Evolutionary conservation across 1,139 yeast genomes (phyloP), one percentile per base, ranked within the genome.

Genomic region (Hyphopichia fennica): DNA sequence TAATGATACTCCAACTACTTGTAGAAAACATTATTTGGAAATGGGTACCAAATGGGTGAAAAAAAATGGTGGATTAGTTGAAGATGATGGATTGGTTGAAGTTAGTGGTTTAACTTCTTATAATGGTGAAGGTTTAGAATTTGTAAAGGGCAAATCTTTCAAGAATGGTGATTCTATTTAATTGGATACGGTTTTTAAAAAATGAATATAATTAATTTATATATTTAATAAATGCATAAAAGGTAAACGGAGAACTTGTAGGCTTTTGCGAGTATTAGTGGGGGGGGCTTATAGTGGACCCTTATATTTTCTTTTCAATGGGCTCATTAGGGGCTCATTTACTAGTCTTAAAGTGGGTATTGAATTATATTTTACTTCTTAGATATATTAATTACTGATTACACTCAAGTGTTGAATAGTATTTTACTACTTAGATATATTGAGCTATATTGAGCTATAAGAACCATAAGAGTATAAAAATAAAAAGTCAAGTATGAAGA

Each of bases 1-100:
- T 19, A 82, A 81, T 54, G 98, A 93, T 62, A 84, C 89, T 38
- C 96, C 98, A 31, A 84, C 82, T 48, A 83, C 96, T 2, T 88
- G 96, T 50, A 79, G 85, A 48, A 64, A 58, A 13, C 85, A 87
- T 52, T 80, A 81, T 51, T 70, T 93, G 52, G 64, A 65, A 33
- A 77, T 91, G 59, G 82, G 90, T 25, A 83, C 91, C n/a, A 69
- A 74, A 42, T 91, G 99, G 97, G 72, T 87, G 37, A 59, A 60
- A 34, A 67, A 70, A 2, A 82, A 82, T 16, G 96, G 96, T 19
- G 96, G 88, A 2, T 43, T 59, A 3, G 59, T 84, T n/a, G 67
- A 62, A 0, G 78, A 74, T 9, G 70, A 63, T 10, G 75, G 66
- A 0, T 65, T 75, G 28, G 87, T 90, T n/a, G 99, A 93, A 65